A percentile compares a stretch with the other conserved stretches of the same genome.
Conservation (phyloP, 257 asterid species). For the Osmanthus fragrans region DNA sequence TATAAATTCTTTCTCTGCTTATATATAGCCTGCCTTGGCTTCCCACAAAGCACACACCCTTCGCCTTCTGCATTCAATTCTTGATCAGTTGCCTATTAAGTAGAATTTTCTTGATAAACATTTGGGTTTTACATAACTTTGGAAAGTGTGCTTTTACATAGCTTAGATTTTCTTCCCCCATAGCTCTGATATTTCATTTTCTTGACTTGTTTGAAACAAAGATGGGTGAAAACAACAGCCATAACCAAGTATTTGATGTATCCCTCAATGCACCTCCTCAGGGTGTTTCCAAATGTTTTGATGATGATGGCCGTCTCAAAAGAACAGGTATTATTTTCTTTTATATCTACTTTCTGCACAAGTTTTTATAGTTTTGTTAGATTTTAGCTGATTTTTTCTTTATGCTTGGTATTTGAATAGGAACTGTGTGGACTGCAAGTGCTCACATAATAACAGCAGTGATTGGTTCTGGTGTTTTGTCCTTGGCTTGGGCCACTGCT, state of each 20-base stretch:
- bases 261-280: conserved; percentile 28
- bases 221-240: conserved; percentile 46
- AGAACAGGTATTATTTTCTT: conserved; percentile 39
- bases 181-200: conserved; percentile 6
- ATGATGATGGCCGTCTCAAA: conserved; percentile 53
- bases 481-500: conserved; percentile 66
- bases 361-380: background rate
- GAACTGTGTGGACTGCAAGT: conserved; percentile 59
- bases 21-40: conserved; percentile 28
- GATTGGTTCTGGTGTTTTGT: conserved; percentile 60
- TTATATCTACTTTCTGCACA: no score
- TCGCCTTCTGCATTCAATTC: conserved; percentile 11
- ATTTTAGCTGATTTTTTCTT: background rate
- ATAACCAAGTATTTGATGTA: conserved; percentile 45
- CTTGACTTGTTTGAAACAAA: conserved; percentile 21
- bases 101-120: background rate
- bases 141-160: conserved; percentile 29
- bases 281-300: conserved; percentile 44
- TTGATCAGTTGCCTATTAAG: background rate
- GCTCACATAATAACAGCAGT: conserved; percentile 64
- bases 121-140: background rate
- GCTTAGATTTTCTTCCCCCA: background rate
- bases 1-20: conserved; percentile 11
- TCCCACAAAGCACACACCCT: background rate
- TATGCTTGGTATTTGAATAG: conserved; percentile 10